Evolutionary conservation across 148 eudicot species (phyloP).

Genomic region (Fagopyrum homotropicum): DNA sequence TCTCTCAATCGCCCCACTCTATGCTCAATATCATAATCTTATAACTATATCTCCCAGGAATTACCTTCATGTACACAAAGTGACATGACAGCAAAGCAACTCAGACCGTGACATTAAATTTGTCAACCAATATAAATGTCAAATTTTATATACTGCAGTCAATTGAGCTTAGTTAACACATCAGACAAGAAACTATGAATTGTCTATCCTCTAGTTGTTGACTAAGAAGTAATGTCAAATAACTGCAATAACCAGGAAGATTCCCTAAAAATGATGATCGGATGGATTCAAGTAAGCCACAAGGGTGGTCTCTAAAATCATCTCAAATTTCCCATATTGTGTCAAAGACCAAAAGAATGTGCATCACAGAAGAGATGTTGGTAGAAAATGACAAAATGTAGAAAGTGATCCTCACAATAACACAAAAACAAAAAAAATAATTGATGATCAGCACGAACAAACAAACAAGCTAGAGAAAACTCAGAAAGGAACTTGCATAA

Average conservation of each 20-base stretch:
- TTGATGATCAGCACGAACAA: not conserved
- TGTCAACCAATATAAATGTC: not conserved
- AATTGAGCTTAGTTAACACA: not conserved
- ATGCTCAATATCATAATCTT: not conserved
- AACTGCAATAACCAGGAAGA: not conserved
- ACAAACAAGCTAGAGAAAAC: not conserved
- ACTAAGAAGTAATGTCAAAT: not conserved
- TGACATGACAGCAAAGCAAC: not conserved
- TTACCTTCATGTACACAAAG: not conserved
- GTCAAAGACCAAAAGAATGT: not conserved
- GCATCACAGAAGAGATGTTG: not conserved
- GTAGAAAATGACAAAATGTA: not conserved
- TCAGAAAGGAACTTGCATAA: not conserved
- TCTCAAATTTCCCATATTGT: not conserved
- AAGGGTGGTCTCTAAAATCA: not conserved
- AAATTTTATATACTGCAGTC: not conserved
- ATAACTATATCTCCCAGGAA: not conserved
- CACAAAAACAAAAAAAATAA: not conserved
- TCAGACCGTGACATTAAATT: not conserved
- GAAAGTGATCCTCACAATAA: not conserved
- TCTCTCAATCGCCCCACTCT: not conserved
- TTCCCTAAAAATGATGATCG: not conserved
- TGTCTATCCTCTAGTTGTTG: not conserved
- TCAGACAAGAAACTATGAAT: not conserved
- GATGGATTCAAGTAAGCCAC: not conserved